Evolutionary conservation across 1,139 yeast genomes (phyloP).

Genomic region (Debaryomyces udenii): DNA sequence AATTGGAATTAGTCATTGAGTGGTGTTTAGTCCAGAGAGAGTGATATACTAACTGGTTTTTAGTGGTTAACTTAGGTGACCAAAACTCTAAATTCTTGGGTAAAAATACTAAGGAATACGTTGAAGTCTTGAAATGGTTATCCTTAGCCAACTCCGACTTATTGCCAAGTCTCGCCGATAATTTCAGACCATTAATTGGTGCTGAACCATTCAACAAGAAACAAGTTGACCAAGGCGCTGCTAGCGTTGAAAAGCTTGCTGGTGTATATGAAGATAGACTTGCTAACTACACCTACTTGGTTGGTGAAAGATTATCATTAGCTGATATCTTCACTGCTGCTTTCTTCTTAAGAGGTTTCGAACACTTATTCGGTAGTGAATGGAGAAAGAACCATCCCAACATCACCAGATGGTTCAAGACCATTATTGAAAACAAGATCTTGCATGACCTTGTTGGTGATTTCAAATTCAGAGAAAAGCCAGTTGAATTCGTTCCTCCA

Average conservation of each 20-base stretch:
- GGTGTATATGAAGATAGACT: constrained; percentile 65
- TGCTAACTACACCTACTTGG: constrained; percentile 79
- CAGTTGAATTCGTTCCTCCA: constrained; percentile 72
- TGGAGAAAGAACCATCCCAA: constrained; percentile 80
- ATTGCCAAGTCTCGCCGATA: constrained; percentile 41
- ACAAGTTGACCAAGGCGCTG: constrained; percentile 58
- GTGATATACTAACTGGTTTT: constrained; percentile 23
- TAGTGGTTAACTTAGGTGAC: constrained; percentile 36
- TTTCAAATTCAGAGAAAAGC: constrained; percentile 64
- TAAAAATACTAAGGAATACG: constrained; percentile 65
- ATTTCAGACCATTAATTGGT: constrained; percentile 41
- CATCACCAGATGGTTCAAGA: constrained; percentile 83
- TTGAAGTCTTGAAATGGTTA: constrained; percentile 76
- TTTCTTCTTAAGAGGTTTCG: constrained; percentile 65
- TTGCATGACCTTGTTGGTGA: constrained; percentile 46
- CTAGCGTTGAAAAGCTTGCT: constrained; percentile 41
- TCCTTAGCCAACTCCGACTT: constrained; percentile 80
- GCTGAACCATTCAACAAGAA: constrained; percentile 74
- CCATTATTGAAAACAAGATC: constrained; percentile 61
- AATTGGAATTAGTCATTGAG: constrained; percentile 11
- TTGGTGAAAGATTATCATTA: constrained; percentile 82
- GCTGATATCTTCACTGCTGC: constrained; percentile 80
- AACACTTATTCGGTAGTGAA: constrained; percentile 66
- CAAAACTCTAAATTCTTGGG: constrained; percentile 56
- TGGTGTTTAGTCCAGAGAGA: no score